phyloP scores from a whole-genome alignment of 345 rosid genomes.

The Citrus unshiu region DNA sequence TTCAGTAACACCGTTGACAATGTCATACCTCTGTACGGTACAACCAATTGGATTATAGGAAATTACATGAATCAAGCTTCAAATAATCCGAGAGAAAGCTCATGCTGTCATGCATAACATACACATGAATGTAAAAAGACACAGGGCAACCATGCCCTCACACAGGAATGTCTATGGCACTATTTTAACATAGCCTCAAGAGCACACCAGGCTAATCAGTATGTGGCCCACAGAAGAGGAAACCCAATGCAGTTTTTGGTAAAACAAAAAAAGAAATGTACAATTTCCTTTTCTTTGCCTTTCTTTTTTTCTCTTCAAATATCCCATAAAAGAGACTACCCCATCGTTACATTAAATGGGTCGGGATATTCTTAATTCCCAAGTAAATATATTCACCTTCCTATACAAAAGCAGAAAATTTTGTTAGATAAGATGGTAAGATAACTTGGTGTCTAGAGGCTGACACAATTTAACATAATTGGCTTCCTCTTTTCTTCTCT shows the following conservation, averaged over 20 bases:
- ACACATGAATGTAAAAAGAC: too few species aligned
- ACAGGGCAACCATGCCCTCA: too few species aligned
- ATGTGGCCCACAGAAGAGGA: background rate
- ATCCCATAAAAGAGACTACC: background rate
- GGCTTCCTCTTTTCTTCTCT: constrained; percentile 83
- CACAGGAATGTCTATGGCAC: background rate
- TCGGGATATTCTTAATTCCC: background rate
- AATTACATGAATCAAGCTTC: background rate
- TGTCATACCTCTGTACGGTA: constrained; percentile 57
- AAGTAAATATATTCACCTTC: background rate
- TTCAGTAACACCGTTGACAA: constrained; percentile 77
- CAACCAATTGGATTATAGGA: background rate
- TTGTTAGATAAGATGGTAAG: background rate
- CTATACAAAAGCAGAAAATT: background rate
- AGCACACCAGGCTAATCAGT: background rate
- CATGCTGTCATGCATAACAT: too few species aligned
- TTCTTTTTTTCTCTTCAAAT: background rate
- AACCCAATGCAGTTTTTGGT: too few species aligned
- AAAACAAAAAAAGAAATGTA: background rate
- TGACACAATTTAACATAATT: constrained; percentile 76
- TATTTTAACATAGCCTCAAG: background rate
- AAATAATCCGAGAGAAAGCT: background rate
- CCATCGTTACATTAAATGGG: background rate
- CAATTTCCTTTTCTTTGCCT: background rate
- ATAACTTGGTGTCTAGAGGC: constrained; percentile 76